Base-by-base conservation (phyloP, 2,329 filamentous ascomycete species). In the Fusarium oxysporum region DNA sequence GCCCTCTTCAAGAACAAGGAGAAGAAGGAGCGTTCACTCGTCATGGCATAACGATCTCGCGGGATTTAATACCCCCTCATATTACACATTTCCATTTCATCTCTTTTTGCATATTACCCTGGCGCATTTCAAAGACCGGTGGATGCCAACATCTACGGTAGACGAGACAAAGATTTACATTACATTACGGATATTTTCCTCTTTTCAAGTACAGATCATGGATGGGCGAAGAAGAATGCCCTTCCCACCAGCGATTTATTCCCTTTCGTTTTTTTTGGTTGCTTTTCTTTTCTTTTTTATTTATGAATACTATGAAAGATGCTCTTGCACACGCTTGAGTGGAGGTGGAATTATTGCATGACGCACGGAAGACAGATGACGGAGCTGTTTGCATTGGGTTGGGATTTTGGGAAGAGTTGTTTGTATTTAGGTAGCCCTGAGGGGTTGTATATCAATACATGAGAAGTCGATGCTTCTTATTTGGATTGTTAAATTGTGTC, bases 1-100 rank as follows among this genome's bases (percentile, higher is more conserved):
- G 81, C 84, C 6, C 72, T 90, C 64, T 90, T 91, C 77, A 88
- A 87, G 82, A 86, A 83, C 81, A 89, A 87, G 81, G 87, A 87
- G 79, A 84, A 85, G 66, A 78, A 75, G 41, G 82, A 83, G 62
- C 80, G 80, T 53, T 78, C 78, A 35, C 63, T 80, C 44, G 79
- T 81, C 47, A 62, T 79, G 40, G 80, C 78, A 30, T 81, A 77
- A 66, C 64, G 51, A 60, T 17, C 41, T 40, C 25, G 16, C 5
- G 38, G 38, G 44, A 62, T 11, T 50, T 40, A 40, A 61, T 61
- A 48, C 21, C 30, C 21, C 35, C 19, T 40, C 30, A 32, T 38
- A 21, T 32, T 3, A 25, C 21, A 41, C 30, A 41, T 43, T 33
- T 50, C 21, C 41, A 28, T 48, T 55, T 60, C n/a, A 17, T 51